Conservation (phyloP, 371 early-diverging fungal species). For the Rhizopus microsporus region DNA sequence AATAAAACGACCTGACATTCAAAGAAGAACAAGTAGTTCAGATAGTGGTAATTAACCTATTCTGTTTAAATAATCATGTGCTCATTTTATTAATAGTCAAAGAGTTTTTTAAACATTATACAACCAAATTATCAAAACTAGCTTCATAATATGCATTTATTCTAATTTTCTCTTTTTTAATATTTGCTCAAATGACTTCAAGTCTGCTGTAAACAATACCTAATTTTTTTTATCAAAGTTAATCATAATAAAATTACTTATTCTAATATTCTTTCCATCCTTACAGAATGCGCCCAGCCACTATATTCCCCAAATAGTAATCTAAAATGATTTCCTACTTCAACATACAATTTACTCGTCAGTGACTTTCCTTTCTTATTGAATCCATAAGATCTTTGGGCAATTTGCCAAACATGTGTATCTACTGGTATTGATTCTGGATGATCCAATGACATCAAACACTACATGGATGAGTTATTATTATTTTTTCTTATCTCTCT, state of each 20-base stretch:
- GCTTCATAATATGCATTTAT: conserved; percentile 1
- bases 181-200: conserved; percentile 33
- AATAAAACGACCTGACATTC: neutral
- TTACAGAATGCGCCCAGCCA: conserved; percentile 95
- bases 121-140: conserved; percentile 18
- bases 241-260: conserved; percentile 3
- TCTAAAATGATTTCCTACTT: conserved; percentile 74
- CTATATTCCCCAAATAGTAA: conserved; percentile 80
- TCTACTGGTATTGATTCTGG: conserved; percentile 91
- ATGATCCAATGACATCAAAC: conserved; percentile 82
- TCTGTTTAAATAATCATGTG: neutral
- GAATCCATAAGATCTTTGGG: conserved; percentile 76
- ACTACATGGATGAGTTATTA: too few species aligned
- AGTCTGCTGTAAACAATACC: conserved; percentile 60
- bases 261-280: neutral
- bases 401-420: conserved; percentile 93
- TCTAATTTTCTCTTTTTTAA: conserved; percentile 4
- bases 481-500: too few species aligned
- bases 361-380: conserved; percentile 62
- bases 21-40: conserved; percentile 21
- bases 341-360: conserved; percentile 65
- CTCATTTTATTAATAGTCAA: conserved; percentile 15
- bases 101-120: conserved; percentile 24
- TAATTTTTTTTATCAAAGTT: conserved; percentile 11
- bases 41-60: conserved; percentile 12